Evolutionary conservation across 2,329 filamentous ascomycete genomes (phyloP), one percentile per base, ranked within the genome.

Genomic region (Xylaria sp.): DNA sequence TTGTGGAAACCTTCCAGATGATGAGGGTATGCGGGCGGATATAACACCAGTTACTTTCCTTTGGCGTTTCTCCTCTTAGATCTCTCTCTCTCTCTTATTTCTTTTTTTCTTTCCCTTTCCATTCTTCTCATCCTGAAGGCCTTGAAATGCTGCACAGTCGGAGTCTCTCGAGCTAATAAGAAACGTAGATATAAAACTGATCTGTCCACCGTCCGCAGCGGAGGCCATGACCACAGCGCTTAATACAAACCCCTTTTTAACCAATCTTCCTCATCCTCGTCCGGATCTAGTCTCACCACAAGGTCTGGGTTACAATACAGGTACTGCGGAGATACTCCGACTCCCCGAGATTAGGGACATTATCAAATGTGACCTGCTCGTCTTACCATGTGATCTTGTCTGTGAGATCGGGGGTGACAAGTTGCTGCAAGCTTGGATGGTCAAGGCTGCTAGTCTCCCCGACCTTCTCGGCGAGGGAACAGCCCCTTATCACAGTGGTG

Each of bases 351-450:
- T 98, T 46, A 89, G 90, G 73, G 82, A 83, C n/a, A 83, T 88
- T 7, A 87, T 99, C 70, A 92, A 87, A 57, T 87, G 88, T 12
- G 92, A 99, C 77, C 98, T 99, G 73, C 80, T 97, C 25, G 87
- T 98, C 2, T 82, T 99, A 3, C 94, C 95, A 0, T 99, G 95
- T 77, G 95, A 99, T 75, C 82, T 99, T 6, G 88, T 99, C 40
- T 97, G 93, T 75, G 94, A 97, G 73, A 81, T 98, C 15, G 89
- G 91, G 2, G 94, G 93, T 12, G 90, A 93, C 70, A 87, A 89
- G 65, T 82, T 98, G 21, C 79, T 96, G 2, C 92, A 97, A 76
- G 88, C 94, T 63, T 99, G 95, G 93, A 94, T 97, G 90, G 87
- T 94, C 31, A 88, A 91, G 69, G 87, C 92, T 52, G 89, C 87